These are phyloP conservation scores for Aspergillus terreus DNA, from an alignment of 2,329 filamentous ascomycete genomes.

Conservation along the genomic window DNA sequence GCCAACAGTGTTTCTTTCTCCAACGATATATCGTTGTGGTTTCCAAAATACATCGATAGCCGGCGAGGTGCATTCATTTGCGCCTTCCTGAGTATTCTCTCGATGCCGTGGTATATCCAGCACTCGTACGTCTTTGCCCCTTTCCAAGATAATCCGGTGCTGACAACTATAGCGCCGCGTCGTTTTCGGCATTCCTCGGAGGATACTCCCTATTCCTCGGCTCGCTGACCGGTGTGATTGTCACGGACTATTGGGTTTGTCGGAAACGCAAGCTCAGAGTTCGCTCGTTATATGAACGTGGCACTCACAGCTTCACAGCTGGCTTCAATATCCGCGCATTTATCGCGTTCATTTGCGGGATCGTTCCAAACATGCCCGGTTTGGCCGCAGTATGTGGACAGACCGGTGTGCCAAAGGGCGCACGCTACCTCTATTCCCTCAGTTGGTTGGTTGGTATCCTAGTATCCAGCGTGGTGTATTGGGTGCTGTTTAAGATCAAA, in stretches of 20 bases:
- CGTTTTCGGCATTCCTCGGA: constrained; percentile 10
- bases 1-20: constrained; percentile 10
- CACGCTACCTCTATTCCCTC: constrained; percentile 10
- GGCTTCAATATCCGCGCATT: constrained; percentile 9
- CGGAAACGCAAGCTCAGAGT: constrained; percentile 3
- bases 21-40: constrained; percentile 6
- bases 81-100: constrained; percentile 4
- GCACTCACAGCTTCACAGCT: constrained; percentile 9
- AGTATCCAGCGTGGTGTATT: constrained; percentile 4
- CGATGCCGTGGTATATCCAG: constrained; percentile 12
- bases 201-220: constrained; percentile 12
- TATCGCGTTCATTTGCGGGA: constrained; percentile 6
- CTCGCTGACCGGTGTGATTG: constrained; percentile 5
- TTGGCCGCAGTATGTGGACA: constrained; percentile 7
- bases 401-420: constrained; percentile 3
- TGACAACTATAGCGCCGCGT: constrained; percentile 2
- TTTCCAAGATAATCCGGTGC: neutral
- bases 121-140: neutral
- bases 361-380: constrained; percentile 9
- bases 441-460: constrained; percentile 11
- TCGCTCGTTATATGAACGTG: constrained; percentile 4
- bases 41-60: constrained; percentile 5
- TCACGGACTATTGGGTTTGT: constrained; percentile 11
- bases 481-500: constrained; percentile 3
- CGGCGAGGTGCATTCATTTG: constrained; percentile 7